These are phyloP conservation scores for Echria macrotheca DNA, from an alignment of 495 filamentous ascomycete species.

Conservation along the genomic window DNA sequence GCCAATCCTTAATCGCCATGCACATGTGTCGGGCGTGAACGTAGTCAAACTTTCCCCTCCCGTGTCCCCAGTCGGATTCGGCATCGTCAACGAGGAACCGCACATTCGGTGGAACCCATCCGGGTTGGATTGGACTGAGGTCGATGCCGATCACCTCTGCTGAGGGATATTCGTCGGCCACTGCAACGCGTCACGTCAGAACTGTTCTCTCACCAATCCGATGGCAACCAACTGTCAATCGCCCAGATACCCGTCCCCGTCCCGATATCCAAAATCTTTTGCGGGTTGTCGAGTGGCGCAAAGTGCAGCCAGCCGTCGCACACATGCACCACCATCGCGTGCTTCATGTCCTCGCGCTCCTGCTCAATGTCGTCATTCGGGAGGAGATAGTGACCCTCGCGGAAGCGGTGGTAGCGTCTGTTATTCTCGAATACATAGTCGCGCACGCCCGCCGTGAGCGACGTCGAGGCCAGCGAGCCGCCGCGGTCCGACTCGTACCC, in stretches of 20 bases:
- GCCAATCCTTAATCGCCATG: conserved; percentile 49
- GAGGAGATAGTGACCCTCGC: conserved; percentile 47
- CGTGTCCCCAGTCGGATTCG: conserved; percentile 47
- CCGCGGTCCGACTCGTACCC: conserved; percentile 9
- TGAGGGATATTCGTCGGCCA: conserved; percentile 17
- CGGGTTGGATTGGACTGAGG: conserved; percentile 54
- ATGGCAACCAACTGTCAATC: conserved; percentile 39
- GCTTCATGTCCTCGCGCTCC: conserved; percentile 54
- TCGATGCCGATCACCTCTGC: conserved; percentile 49
- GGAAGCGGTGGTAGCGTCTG: conserved; percentile 50
- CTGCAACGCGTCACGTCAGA: background rate
- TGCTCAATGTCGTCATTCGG: conserved; percentile 53
- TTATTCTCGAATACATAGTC: conserved; percentile 48
- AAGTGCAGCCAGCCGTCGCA: conserved; percentile 40
- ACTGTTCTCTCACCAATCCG: background rate
- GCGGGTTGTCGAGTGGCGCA: conserved; percentile 44
- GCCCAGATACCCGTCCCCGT: conserved; percentile 62
- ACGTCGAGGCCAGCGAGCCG: conserved; percentile 19
- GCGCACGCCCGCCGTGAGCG: conserved; percentile 34
- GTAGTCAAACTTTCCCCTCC: conserved; percentile 48
- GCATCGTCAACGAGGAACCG: conserved; percentile 56
- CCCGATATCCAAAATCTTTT: conserved; percentile 51
- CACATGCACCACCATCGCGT: conserved; percentile 38
- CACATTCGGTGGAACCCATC: conserved; percentile 51
- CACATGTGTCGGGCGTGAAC: conserved; percentile 46